Conservation (phyloP, 495 filamentous ascomycete species). For the Letharia columbiana region DNA sequence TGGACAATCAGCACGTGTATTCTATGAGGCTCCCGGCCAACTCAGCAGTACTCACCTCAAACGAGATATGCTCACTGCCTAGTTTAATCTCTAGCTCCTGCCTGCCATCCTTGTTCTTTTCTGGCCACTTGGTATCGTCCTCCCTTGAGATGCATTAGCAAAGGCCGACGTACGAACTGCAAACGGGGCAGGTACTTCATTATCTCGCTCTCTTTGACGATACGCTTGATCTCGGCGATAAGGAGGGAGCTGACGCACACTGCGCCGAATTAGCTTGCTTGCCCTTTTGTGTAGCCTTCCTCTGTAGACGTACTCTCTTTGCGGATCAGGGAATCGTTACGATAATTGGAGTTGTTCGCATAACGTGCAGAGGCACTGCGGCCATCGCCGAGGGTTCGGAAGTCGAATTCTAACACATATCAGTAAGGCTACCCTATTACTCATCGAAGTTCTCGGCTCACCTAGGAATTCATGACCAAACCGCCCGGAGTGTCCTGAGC, state of each 20-base stretch:
- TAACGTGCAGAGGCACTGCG: constrained; percentile 90
- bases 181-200: constrained; percentile 61
- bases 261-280: constrained; percentile 32
- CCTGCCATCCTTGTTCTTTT: constrained; percentile 97
- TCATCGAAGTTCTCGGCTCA: constrained; percentile 33
- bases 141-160: constrained; percentile 54
- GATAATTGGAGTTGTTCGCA: constrained; percentile 99
- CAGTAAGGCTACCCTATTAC: constrained; percentile 22
- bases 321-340: constrained; percentile 95
- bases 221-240: constrained; percentile 89
- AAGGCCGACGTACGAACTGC: background rate
- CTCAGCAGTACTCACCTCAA: constrained; percentile 56
- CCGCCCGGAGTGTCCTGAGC: constrained; percentile 94
- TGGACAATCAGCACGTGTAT: constrained; percentile 2
- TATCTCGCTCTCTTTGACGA: constrained; percentile 96
- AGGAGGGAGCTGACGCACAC: constrained; percentile 96
- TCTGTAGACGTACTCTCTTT: constrained; percentile 80
- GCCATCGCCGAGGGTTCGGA: constrained; percentile 88
- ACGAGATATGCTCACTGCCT: constrained; percentile 94
- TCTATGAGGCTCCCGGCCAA: constrained; percentile 8
- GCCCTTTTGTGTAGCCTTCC: background rate
- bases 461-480: constrained; percentile 98
- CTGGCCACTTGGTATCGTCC: constrained; percentile 98
- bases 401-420: constrained; percentile 76
- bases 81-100: constrained; percentile 94